These are phyloP conservation scores for Suillus tomentosus DNA, from an alignment of 768 basidiomycete species.

Conservation along the genomic window DNA sequence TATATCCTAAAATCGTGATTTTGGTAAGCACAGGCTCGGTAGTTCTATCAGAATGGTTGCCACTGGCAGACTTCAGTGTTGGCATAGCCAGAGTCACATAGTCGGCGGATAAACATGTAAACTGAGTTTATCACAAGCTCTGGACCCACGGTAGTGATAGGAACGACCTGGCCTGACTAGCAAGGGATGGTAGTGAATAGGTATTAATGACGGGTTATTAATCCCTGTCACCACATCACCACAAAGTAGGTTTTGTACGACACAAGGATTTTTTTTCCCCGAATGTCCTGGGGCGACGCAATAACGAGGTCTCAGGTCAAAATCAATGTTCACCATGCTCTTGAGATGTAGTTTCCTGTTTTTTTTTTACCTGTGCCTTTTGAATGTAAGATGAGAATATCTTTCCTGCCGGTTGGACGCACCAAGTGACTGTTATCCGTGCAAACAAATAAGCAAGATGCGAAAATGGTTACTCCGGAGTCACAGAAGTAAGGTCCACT, in stretches of 20 bases:
- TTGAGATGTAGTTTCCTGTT: too few species aligned
- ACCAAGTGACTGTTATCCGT: not conserved
- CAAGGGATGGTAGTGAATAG: too few species aligned
- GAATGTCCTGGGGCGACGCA: too few species aligned
- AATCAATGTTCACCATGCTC: too few species aligned
- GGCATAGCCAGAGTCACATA: not conserved
- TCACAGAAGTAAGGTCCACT: not conserved
- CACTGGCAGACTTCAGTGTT: not conserved
- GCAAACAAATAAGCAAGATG: not conserved
- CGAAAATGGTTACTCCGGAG: not conserved
- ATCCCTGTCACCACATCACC: too few species aligned
- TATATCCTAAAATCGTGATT: not conserved
- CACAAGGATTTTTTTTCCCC: too few species aligned
- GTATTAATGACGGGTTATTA: too few species aligned
- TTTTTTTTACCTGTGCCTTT: not conserved
- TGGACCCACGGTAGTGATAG: too few species aligned
- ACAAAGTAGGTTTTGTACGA: too few species aligned
- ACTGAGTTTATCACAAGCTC: too few species aligned
- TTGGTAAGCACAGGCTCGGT: not conserved
- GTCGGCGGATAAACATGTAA: not conserved
- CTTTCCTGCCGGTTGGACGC: not conserved
- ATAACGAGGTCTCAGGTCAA: too few species aligned
- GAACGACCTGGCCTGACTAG: too few species aligned
- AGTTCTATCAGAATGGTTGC: not conserved
- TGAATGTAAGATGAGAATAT: not conserved